A percentile compares a stretch with the other conserved stretches of the same genome.
Conservation (phyloP, 768 basidiomycete genomes). For the Saitozyma sp. region DNA sequence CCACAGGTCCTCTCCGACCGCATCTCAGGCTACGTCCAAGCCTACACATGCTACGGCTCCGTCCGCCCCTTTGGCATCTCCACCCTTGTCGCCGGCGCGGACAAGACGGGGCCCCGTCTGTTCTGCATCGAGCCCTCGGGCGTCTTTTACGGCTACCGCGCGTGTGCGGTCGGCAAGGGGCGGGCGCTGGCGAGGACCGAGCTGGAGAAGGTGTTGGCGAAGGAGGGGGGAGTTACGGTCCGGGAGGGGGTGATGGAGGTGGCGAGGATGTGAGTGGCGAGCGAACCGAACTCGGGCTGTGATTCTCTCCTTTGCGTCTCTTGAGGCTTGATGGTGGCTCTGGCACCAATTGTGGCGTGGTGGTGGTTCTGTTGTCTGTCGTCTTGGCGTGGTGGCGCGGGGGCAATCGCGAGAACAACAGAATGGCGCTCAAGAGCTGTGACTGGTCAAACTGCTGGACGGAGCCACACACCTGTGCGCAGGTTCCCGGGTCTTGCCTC, state of each 20-base stretch:
- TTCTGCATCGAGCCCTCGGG: conserved; percentile 95
- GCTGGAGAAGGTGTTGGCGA: conserved; percentile 88
- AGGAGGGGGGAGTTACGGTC: conserved; percentile 60
- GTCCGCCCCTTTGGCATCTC: conserved; percentile 96
- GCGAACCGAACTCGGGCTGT: not conserved
- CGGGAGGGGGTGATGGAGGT: conserved; percentile 88
- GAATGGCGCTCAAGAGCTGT: too few species aligned
- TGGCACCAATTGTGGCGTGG: too few species aligned
- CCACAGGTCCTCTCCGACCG: conserved; percentile 68
- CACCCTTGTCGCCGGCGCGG: conserved; percentile 83
- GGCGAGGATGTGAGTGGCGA: conserved; percentile 78
- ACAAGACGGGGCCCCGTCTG: conserved; percentile 80
- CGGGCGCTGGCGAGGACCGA: conserved; percentile 97
- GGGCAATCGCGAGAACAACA: too few species aligned
- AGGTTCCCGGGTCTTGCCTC: too few species aligned
- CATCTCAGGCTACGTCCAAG: conserved; percentile 84
- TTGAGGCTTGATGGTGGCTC: too few species aligned
- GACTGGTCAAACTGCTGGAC: too few species aligned
- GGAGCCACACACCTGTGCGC: too few species aligned
- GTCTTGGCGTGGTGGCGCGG: too few species aligned
- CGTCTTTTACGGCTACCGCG: conserved; percentile 88
- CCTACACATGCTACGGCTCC: conserved; percentile 95
- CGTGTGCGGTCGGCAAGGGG: conserved; percentile 97
- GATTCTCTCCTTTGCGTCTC: not conserved
- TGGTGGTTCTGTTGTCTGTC: too few species aligned